A percentile compares a stretch with the other conserved stretches of the same genome.
Evolutionary conservation across 805 yeast species (phyloP).

Genomic region (Deakozyma indianensis): DNA sequence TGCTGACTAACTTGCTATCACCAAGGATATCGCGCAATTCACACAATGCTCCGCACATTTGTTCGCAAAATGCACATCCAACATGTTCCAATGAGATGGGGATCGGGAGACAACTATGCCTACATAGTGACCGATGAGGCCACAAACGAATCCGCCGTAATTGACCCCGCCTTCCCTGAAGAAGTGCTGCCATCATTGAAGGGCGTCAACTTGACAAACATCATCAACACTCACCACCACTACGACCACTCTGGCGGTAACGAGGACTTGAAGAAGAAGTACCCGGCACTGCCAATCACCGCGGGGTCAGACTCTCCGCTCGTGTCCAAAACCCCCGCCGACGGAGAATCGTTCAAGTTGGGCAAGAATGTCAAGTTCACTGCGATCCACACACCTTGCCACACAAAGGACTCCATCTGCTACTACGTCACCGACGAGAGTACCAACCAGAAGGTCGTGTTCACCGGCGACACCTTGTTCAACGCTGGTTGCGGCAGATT

Average conservation of each 20-base stretch:
- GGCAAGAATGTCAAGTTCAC: constrained; percentile 54
- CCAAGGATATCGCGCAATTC: too few relatives aligned
- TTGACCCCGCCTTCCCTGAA: constrained; percentile 84
- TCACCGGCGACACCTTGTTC: constrained; percentile 93
- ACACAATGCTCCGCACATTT: background rate
- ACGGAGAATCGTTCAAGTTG: constrained; percentile 44
- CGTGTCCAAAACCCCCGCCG: constrained; percentile 57
- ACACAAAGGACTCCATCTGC: constrained; percentile 92
- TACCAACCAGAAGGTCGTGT: constrained; percentile 57
- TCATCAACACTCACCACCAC: constrained; percentile 95
- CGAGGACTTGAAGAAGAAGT: constrained; percentile 19
- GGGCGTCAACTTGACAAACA: constrained; percentile 43
- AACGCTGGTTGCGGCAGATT: constrained; percentile 94
- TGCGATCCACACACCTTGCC: constrained; percentile 94
- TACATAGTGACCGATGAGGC: constrained; percentile 60
- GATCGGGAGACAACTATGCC: constrained; percentile 80
- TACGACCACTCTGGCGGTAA: constrained; percentile 92
- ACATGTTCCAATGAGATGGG: constrained; percentile 89
- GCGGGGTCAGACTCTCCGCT: constrained; percentile 75
- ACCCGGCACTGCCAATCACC: constrained; percentile 46
- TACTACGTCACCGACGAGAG: constrained; percentile 55
- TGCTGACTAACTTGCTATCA: background rate
- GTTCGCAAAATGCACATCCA: constrained; percentile 61
- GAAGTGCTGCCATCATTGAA: constrained; percentile 38
- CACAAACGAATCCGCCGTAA: constrained; percentile 58